A percentile compares a stretch with the other conserved stretches of the same genome.
phyloP scores from a whole-genome alignment of 805 yeast genomes.

The Sugiyamaella floridensis region DNA sequence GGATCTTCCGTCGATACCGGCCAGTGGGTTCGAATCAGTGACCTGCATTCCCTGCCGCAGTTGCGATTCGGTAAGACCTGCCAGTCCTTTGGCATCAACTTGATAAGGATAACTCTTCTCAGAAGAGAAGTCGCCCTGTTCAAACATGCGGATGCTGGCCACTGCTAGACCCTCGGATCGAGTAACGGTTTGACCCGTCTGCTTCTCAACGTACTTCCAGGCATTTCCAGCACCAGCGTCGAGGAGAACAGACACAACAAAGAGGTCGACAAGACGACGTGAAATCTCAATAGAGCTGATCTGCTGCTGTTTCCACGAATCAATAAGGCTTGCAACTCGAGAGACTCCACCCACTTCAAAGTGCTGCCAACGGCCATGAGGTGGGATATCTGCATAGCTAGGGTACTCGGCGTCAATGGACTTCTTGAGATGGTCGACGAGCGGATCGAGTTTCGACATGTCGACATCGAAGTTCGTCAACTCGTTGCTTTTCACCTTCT shows the following conservation, averaged over 20 bases:
- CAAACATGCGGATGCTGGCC: slow-evolving; percentile 51
- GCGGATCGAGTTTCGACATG: slow-evolving; percentile 34
- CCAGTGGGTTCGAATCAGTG: slow-evolving; percentile 40
- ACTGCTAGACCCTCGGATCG: slow-evolving; percentile 63
- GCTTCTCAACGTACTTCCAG: slow-evolving; percentile 45
- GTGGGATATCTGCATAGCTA: slow-evolving; percentile 44
- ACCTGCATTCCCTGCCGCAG: slow-evolving; percentile 44
- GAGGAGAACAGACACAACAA: slow-evolving; percentile 52
- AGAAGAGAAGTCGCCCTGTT: slow-evolving; percentile 40
- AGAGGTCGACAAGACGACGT: slow-evolving; percentile 48
- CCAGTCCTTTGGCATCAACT: slow-evolving; percentile 41
- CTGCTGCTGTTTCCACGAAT: slow-evolving; percentile 30
- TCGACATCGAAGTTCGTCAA: slow-evolving; percentile 42
- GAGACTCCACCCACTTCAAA: slow-evolving; percentile 44
- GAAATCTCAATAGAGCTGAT: slow-evolving; percentile 41
- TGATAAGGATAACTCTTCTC: slow-evolving; percentile 26
- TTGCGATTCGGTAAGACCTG: slow-evolving; percentile 30
- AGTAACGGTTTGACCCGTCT: slow-evolving; percentile 27
- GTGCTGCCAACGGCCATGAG: slow-evolving; percentile 66
- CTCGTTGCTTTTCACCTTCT: slow-evolving; percentile 33
- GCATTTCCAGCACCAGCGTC: slow-evolving; percentile 65
- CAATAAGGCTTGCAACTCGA: slow-evolving; percentile 41
- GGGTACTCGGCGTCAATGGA: slow-evolving; percentile 43
- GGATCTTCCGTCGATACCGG: slow-evolving; percentile 51
- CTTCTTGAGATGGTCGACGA: slow-evolving; percentile 41